Evolutionary conservation across 2,329 filamentous ascomycete genomes (phyloP).

Genomic region (Pseudocercospora fuligena): DNA sequence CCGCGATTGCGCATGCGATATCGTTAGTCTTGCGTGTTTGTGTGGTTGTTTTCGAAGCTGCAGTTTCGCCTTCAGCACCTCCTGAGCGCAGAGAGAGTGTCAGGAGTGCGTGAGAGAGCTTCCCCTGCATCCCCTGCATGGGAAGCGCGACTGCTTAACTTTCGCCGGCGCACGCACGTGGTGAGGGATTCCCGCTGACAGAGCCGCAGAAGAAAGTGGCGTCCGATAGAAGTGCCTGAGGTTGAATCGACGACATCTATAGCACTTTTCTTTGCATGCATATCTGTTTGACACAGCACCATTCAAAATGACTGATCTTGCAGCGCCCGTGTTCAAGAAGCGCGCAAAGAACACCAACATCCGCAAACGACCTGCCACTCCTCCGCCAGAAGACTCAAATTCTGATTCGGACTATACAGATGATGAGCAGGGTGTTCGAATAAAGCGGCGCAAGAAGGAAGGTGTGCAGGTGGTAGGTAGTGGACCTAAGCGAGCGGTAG

Average conservation of each 20-base stretch:
- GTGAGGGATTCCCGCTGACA: no score
- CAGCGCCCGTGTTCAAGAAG: conserved; percentile 78
- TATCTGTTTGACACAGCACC: neutral
- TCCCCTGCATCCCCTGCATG: no score
- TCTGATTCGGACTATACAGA: conserved; percentile 71
- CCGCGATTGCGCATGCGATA: neutral
- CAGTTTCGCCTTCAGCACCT: neutral
- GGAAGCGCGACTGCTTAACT: no score
- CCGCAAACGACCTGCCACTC: conserved; percentile 79
- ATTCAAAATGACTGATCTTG: conserved; percentile 40
- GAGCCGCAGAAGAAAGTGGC: no score
- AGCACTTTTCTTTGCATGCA: neutral
- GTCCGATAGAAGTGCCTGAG: no score
- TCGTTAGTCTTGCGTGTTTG: neutral
- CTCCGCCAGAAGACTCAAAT: conserved; percentile 66
- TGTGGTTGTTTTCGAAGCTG: no score
- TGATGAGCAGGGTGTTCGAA: conserved; percentile 73
- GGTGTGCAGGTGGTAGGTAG: conserved; percentile 69
- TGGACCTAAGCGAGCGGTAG: conserved; percentile 48
- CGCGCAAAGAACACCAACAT: conserved; percentile 75
- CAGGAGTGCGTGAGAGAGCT: no score
- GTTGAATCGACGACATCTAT: no score
- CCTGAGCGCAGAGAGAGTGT: no score
- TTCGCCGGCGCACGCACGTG: no score
- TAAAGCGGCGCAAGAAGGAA: conserved; percentile 79